Conservation (phyloP, 2,329 filamentous ascomycete species). For the Pseudopithomyces chartarum region DNA sequence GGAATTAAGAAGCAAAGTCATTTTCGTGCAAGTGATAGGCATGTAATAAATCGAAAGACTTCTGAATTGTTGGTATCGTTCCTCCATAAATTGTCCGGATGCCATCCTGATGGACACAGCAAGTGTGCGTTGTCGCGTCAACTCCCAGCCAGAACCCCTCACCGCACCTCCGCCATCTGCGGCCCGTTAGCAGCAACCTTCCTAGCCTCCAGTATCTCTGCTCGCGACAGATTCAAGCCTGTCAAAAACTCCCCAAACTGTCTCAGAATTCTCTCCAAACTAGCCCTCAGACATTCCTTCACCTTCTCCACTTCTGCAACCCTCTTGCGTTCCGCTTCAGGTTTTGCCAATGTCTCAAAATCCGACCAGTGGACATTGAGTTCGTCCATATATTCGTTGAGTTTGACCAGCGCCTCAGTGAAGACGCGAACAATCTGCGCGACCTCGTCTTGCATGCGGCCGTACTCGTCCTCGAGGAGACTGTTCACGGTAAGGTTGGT, state of each 20-base stretch:
- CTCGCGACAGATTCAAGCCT: slow-evolving; percentile 70
- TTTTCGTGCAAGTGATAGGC: too few relatives aligned
- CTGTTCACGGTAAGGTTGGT: slow-evolving; percentile 73
- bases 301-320: slow-evolving; percentile 73
- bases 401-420: slow-evolving; percentile 68
- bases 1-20: too few relatives aligned
- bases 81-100: too few relatives aligned
- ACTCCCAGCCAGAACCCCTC: background rate
- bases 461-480: slow-evolving; percentile 79
- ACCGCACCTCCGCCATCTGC: slow-evolving; percentile 26
- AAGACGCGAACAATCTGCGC: slow-evolving; percentile 74
- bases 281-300: slow-evolving; percentile 65
- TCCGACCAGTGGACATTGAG: slow-evolving; percentile 81
- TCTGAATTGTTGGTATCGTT: background rate
- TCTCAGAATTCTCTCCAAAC: slow-evolving; percentile 67
- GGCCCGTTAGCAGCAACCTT: slow-evolving; percentile 26
- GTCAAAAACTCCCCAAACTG: slow-evolving; percentile 76
- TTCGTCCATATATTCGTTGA: slow-evolving; percentile 68
- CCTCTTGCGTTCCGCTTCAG: slow-evolving; percentile 50
- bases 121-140: background rate
- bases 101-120: background rate
- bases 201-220: slow-evolving; percentile 70
- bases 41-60: background rate
- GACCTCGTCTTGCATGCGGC: slow-evolving; percentile 84
- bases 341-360: slow-evolving; percentile 56